These are phyloP conservation scores for Hypoxylon subgilvum DNA, from an alignment of 495 filamentous ascomycete genomes.

Conservation along the genomic window DNA sequence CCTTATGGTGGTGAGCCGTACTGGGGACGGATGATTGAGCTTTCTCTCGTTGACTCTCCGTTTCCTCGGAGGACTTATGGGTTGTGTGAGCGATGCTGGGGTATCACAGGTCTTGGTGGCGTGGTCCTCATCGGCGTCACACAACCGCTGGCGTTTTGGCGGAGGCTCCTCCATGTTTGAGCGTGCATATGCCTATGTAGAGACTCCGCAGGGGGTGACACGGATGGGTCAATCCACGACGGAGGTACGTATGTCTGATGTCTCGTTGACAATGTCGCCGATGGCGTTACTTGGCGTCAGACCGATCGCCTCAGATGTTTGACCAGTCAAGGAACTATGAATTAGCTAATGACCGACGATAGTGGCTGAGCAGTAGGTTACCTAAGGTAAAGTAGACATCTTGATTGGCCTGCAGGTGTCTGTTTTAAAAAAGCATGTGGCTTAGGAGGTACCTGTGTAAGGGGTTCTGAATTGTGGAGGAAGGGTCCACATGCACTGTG, in stretches of 20 bases:
- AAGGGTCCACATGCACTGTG: slow-evolving; percentile 11
- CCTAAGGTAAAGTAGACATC: no score
- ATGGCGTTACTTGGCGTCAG: slow-evolving; percentile 27
- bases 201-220: slow-evolving; percentile 18
- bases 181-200: neutral
- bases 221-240: no score
- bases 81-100: slow-evolving; percentile 42
- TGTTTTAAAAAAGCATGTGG: slow-evolving; percentile 4
- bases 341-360: slow-evolving; percentile 17
- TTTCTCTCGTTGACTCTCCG: slow-evolving; percentile 31
- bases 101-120: neutral
- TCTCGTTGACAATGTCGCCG: slow-evolving; percentile 15
- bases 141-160: slow-evolving; percentile 32
- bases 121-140: slow-evolving; percentile 2
- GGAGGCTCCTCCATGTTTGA: slow-evolving; percentile 34
- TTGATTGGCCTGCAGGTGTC: neutral
- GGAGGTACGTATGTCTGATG: slow-evolving; percentile 10
- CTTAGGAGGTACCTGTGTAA: slow-evolving; percentile 23
- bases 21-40: slow-evolving; percentile 63
- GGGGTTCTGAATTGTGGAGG: slow-evolving; percentile 16
- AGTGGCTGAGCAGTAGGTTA: no score
- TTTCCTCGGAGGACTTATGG: slow-evolving; percentile 52
- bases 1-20: slow-evolving; percentile 74
- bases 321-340: slow-evolving; percentile 21
- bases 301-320: slow-evolving; percentile 17